Conservation (phyloP, 1,284 basidiomycete genomes). For the Anthracocystis panici-leucophaei region DNA sequence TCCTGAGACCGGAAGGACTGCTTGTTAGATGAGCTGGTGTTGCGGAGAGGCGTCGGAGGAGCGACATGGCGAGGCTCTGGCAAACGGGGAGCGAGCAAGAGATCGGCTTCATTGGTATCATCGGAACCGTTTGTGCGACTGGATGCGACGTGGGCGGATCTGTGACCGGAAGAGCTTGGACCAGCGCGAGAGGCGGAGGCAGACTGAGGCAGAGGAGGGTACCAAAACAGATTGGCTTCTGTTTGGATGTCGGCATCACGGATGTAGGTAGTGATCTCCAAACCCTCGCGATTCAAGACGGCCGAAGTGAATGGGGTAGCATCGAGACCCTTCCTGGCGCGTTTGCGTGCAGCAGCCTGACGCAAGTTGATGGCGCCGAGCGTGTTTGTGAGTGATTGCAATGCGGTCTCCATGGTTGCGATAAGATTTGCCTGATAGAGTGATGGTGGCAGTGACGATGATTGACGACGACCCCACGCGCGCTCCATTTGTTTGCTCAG, state of each 20-base stretch:
- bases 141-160: slow-evolving; percentile 12
- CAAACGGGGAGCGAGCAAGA: slow-evolving; percentile 42
- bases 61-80: slow-evolving; percentile 41
- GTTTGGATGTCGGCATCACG: slow-evolving; percentile 63
- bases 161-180: slow-evolving; percentile 22
- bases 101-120: slow-evolving; percentile 32
- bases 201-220: slow-evolving; percentile 46
- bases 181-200: slow-evolving; percentile 25
- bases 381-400: slow-evolving; percentile 58
- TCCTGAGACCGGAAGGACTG: slow-evolving; percentile 26
- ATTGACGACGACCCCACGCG: background rate
- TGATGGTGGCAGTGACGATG: slow-evolving; percentile 16
- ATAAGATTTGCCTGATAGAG: background rate
- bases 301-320: slow-evolving; percentile 62
- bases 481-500: background rate
- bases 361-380: slow-evolving; percentile 57
- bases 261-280: slow-evolving; percentile 64
- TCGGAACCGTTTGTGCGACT: slow-evolving; percentile 15
- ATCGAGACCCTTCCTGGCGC: slow-evolving; percentile 35
- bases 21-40: slow-evolving; percentile 17
- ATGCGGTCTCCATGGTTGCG: slow-evolving; percentile 58
- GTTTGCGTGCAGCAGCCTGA: slow-evolving; percentile 43
- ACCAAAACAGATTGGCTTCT: slow-evolving; percentile 62
- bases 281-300: slow-evolving; percentile 56
- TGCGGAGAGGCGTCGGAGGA: slow-evolving; percentile 43